Evolutionary conservation across 2,329 filamentous ascomycete species (phyloP), one percentile per base, ranked within the genome.

Genomic region (Epichloe typhina): DNA sequence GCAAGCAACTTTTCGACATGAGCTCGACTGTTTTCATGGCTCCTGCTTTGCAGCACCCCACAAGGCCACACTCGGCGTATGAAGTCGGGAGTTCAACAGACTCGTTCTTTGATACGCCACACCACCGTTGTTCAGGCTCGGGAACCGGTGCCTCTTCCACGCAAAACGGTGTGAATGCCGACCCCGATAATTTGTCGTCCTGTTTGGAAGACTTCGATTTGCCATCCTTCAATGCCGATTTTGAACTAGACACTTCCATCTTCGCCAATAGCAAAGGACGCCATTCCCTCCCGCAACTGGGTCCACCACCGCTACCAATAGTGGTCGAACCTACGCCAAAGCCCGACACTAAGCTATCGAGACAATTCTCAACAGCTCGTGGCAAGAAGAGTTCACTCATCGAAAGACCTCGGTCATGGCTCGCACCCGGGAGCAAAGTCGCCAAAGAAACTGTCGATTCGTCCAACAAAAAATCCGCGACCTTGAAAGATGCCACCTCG

Each of bases 331-430:
- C 31, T 31, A 33, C 33, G 11, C 38, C 47, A 19, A 46, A 19
- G 47, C 35, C 36, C 21, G 46, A 52, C 9, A 33, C 21, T 17
- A 56, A 51, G 45, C 43, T 40, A 36, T 33, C 46, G n/a, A 52
- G 43, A 19, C 55, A 50, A 50, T 50, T 53, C 21, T 57, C 57
- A 23, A 46, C 55, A 35, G 54, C 54, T 61, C 63, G 56, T 53
- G 62, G 60, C 55, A 72, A 70, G 61, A 72, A 69, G 56, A 71
- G 64, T 54, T 72, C 74, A 42, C 63, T 76, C 46, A 67, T 73
- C 50, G 73, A 72, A 53, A 69, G 73, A 50, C 73, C 72, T 4
- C 70, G 72, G 52, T 74, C 73, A 53, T 80, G 76, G 77, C 68
- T 79, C 52, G 67, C 70, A 2, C 43, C 53, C 13, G 66, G 66